Evolutionary conservation across 768 basidiomycete genomes (phyloP).

Genomic region (Lyophyllum decastes): DNA sequence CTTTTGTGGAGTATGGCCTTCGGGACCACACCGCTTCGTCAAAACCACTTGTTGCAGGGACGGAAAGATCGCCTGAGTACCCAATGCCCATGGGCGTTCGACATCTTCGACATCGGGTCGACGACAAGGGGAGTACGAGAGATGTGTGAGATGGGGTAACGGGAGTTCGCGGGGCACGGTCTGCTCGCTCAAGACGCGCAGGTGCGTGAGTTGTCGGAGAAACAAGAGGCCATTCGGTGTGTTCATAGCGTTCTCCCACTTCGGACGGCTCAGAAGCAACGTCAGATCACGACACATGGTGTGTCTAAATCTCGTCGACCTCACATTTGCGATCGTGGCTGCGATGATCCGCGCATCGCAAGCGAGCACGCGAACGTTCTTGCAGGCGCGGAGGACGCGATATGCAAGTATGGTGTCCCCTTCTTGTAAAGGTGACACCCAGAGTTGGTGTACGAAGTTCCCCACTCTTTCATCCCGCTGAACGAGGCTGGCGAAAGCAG

Average conservation of each 20-base stretch:
- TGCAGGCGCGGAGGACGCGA: constrained; percentile 30
- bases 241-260: constrained; percentile 23
- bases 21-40: constrained; percentile 25
- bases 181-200: constrained; percentile 33
- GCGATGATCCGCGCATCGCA: constrained; percentile 29
- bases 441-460: constrained; percentile 29
- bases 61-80: constrained; percentile 25
- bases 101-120: constrained; percentile 15
- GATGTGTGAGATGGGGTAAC: constrained; percentile 27
- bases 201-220: constrained; percentile 31
- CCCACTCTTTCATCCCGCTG: constrained; percentile 4
- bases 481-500: constrained; percentile 26
- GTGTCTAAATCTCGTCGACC: constrained; percentile 24
- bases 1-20: constrained; percentile 21
- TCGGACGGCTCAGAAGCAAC: constrained; percentile 26
- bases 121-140: constrained; percentile 27
- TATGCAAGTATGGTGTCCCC: constrained; percentile 16
- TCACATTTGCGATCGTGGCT: constrained; percentile 18
- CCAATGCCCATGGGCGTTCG: constrained; percentile 20
- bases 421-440: constrained; percentile 32
- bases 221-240: constrained; percentile 26
- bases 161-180: constrained; percentile 23
- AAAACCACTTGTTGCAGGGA: constrained; percentile 30
- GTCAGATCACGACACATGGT: constrained; percentile 31
- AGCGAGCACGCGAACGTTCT: constrained; percentile 30